Base-by-base conservation (phyloP, 225 moss, liverwort and hornwort species). In the Anthoceros angustus region DNA sequence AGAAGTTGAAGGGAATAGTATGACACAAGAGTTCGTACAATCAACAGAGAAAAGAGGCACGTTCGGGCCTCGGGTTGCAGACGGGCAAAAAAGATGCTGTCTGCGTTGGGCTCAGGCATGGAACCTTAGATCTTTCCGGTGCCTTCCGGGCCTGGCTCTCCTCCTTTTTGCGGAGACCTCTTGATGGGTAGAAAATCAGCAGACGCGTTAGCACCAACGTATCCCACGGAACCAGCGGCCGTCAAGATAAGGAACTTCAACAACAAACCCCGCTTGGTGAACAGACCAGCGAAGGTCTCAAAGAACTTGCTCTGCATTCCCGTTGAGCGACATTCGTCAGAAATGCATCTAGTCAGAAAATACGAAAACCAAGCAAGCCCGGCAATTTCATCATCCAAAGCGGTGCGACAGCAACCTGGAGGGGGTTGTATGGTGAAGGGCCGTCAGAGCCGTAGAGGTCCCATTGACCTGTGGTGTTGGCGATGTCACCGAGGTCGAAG, bases 401-500 rank as follows among this genome's bases (percentile, higher is more conserved):
- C 32, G 32, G 32, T 4, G 32, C 32, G 20, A 23, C 26, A 6
- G 38, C 26, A 66, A 90, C 93, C 94, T 95, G 91, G 62, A 88
- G 73, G 32, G 78, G 42, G 21, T 95, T 95, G 86, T 95, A 95
- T 60, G 88, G 80, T 38, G 70, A 74, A 39, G 80, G 91, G 12
- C 75, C 73, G 38, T 95, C 88, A 11, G 85, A 86, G 46, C 91
- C 95, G 41, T 95, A 95, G 43, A 95, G 66, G 74, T 95, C 95
- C 91, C 91, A 95, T 67, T 86, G 80, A 1, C 91, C 95, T 46
- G 91, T 91, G 65, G 91, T 88, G 81, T 91, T 95, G 64, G 73
- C 69, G 43, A 95, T 85, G 12, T 91, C 95, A 0, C 79, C 85
- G 62, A 95, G 71, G 60, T 95, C 91, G 43, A 95, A 95, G 82